Conservation (phyloP, 495 filamentous ascomycete genomes). For the Niebla homalea region DNA sequence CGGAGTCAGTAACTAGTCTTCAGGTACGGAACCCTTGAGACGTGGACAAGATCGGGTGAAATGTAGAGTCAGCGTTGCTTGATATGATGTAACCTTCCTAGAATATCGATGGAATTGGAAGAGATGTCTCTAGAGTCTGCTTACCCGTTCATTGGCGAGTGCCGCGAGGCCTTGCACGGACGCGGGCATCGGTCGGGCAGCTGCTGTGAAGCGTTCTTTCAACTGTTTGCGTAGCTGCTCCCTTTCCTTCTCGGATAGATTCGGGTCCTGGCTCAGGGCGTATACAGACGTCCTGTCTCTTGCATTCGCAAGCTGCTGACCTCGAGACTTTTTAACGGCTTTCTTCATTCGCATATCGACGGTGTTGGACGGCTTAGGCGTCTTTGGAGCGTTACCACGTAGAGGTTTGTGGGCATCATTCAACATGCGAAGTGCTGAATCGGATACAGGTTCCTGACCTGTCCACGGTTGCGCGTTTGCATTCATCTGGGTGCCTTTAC, state of each 20-base stretch:
- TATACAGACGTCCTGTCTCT: constrained; percentile 69
- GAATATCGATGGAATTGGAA: too few species aligned
- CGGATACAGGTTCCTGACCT: constrained; percentile 58
- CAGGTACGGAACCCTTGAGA: too few species aligned
- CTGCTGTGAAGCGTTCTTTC: constrained; percentile 64
- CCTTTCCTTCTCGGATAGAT: constrained; percentile 53
- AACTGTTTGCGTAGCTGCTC: constrained; percentile 57
- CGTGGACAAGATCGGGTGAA: too few species aligned
- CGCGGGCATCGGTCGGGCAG: constrained; percentile 60
- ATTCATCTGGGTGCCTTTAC: constrained; percentile 56
- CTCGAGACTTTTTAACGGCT: constrained; percentile 28
- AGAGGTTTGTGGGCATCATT: constrained; percentile 68
- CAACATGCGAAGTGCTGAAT: constrained; percentile 79
- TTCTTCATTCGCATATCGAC: constrained; percentile 50
- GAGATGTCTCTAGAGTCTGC: too few species aligned
- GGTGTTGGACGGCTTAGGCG: constrained; percentile 21
- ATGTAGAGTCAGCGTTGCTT: too few species aligned
- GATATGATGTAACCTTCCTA: too few species aligned
- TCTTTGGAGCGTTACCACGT: constrained; percentile 25
- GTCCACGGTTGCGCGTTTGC: constrained; percentile 67
- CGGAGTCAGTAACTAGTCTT: too few species aligned
- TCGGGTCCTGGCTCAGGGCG: constrained; percentile 42
- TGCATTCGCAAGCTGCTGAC: constrained; percentile 57
- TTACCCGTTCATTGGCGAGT: constrained; percentile 78
- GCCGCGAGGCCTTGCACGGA: constrained; percentile 66